Base-by-base conservation (phyloP, 108 stramenopile genomes). In the Skeletonema potamos region DNA sequence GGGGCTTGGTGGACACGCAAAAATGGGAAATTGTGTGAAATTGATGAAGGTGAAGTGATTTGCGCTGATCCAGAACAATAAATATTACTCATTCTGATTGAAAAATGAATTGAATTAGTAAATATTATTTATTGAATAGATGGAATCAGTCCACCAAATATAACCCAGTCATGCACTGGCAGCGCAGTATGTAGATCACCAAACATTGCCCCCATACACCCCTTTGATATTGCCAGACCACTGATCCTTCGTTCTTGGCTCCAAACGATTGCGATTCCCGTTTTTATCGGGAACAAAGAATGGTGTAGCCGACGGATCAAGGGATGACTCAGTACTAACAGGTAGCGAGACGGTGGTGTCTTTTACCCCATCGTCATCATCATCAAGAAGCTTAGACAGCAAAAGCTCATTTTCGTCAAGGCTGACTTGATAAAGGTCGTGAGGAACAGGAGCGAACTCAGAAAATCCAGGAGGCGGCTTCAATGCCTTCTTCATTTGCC, bases 331-430 rank as follows among this genome's bases (percentile, higher is more conserved):
- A 46, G 58, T 32, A 66, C 48, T 51, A 62, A 61, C 34, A 72
- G 43, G 15, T 63, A 51, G 48, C 22, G 48, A 24, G 9, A 22
- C 20, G 30, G 18, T 44, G 79, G 48, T 18, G 72, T 29, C 26
- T 39, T 29, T 9, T 20, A 39, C 27, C 18, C 37, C 70, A 2
- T 80, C 79, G 9, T 80, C 79, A 55, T 80, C 79, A 54, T 78
- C 77, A 66, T 80, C 79, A 32, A 80, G 79, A 43, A 80, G 79
- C 58, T 73, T 80, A 1, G 79, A 69, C 28, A 80, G 72, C 3
- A 80, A 27, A 54, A 79, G 48, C 39, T 80, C 72, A 46, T 80
- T 73, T n/a, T 73, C 68, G 33, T 62, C 36, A 1, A 69, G 60
- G 54, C 69, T 73, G 32, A 18, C 15, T 39, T 41, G 48, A 48